These are phyloP conservation scores for Lecanosticta acicola DNA, from an alignment of 2,329 filamentous ascomycete species.

Conservation along the genomic window DNA sequence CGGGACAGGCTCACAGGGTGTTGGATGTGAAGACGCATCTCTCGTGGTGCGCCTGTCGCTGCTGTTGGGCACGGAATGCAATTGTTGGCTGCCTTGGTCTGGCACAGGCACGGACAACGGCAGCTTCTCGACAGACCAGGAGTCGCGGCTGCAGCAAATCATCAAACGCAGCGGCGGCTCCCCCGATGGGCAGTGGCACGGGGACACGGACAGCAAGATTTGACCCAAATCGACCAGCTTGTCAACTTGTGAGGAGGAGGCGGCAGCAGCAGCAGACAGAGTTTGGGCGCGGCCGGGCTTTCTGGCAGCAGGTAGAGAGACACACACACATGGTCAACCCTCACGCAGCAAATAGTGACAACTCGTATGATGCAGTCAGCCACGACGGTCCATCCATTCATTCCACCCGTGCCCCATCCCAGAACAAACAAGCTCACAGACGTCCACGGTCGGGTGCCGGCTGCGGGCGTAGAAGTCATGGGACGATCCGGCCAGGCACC, in stretches of 20 bases:
- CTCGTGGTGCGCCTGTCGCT: slow-evolving; percentile 9
- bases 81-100: too few relatives aligned
- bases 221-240: too few relatives aligned
- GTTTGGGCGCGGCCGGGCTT: not conserved
- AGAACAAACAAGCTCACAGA: not conserved
- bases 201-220: not conserved
- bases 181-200: not conserved
- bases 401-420: not conserved
- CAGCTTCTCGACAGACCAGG: not conserved
- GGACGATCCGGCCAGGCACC: too few relatives aligned
- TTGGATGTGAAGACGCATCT: too few relatives aligned
- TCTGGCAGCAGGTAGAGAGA: not conserved
- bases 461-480: not conserved
- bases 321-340: not conserved
- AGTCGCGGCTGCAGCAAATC: not conserved
- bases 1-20: too few relatives aligned
- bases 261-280: not conserved
- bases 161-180: not conserved
- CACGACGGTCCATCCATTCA: not conserved
- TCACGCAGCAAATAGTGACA: not conserved
- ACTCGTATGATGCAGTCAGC: not conserved
- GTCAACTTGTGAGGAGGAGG: too few relatives aligned
- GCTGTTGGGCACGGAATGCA: too few relatives aligned
- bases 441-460: not conserved
- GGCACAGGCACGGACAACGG: not conserved